These are phyloP conservation scores for Trichosanthes cucumerina DNA, from an alignment of 306 rosid genomes.

Conservation along the genomic window DNA sequence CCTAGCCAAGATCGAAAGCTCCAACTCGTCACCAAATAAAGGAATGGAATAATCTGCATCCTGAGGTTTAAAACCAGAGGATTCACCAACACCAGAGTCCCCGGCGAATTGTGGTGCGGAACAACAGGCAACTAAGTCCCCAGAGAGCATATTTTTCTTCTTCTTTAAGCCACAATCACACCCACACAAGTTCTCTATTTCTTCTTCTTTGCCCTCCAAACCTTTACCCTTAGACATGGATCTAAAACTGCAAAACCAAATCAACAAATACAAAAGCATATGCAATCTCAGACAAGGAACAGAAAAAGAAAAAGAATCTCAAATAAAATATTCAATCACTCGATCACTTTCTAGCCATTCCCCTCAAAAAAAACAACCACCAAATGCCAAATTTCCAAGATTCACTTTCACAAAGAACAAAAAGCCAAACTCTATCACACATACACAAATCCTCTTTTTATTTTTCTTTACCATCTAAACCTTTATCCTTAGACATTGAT, in stretches of 20 bases:
- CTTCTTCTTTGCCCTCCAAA: slow-evolving; percentile 11
- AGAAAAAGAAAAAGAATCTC: background rate
- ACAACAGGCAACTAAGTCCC: slow-evolving; percentile 9
- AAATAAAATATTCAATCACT: background rate
- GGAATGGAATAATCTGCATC: slow-evolving; percentile 68
- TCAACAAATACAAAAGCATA: background rate
- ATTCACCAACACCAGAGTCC: slow-evolving; percentile 19
- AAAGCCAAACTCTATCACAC: background rate
- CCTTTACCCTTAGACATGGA: slow-evolving; percentile 15
- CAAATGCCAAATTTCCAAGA: slow-evolving; percentile 1
- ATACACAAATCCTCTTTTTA: background rate
- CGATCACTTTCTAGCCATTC: background rate
- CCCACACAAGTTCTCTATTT: background rate
- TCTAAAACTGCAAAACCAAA: slow-evolving; percentile 5
- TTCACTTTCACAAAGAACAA: background rate
- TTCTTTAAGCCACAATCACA: slow-evolving; percentile 11
- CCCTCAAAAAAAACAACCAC: slow-evolving; percentile 12
- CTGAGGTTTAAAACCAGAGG: slow-evolving; percentile 46
- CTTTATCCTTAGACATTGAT: slow-evolving; percentile 14
- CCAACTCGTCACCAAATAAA: slow-evolving; percentile 58
- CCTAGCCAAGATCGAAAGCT: slow-evolving; percentile 56
- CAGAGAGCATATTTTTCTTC: slow-evolving; percentile 15
- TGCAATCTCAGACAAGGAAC: background rate
- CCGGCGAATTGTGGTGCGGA: slow-evolving; percentile 15
- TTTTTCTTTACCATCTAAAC: slow-evolving; percentile 12